These are phyloP conservation scores for Aquanectria penicillioides DNA, from an alignment of 2,329 filamentous ascomycete genomes.

Conservation along the genomic window DNA sequence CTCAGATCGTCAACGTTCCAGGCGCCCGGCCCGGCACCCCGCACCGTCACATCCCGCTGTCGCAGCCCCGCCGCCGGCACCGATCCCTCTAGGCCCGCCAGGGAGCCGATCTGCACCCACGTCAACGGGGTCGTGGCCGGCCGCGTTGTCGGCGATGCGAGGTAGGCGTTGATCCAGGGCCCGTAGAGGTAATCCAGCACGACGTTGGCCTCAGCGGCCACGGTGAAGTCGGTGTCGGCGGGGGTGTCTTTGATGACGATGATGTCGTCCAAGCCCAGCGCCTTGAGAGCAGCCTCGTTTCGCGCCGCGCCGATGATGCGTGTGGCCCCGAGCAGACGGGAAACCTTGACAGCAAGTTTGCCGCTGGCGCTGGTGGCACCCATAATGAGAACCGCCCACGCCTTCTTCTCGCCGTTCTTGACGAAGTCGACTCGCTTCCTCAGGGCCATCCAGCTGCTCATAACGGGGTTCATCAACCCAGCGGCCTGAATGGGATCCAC, in stretches of 20 bases:
- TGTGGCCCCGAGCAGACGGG: slow-evolving; percentile 58
- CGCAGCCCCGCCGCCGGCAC: slow-evolving; percentile 57
- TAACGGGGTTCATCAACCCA: slow-evolving; percentile 63
- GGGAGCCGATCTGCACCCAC: slow-evolving; percentile 62
- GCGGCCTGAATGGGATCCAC: slow-evolving; percentile 62
- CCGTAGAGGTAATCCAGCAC: slow-evolving; percentile 69
- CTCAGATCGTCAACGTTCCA: slow-evolving; percentile 48
- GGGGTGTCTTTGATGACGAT: slow-evolving; percentile 55
- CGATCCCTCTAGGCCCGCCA: slow-evolving; percentile 51
- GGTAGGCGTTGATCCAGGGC: slow-evolving; percentile 50
- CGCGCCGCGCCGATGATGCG: slow-evolving; percentile 62
- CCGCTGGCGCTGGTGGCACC: slow-evolving; percentile 65
- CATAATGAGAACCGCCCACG: slow-evolving; percentile 61
- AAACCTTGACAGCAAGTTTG: slow-evolving; percentile 58
- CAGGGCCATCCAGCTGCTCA: slow-evolving; percentile 68
- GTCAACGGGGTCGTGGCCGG: slow-evolving; percentile 54
- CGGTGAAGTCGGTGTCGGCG: slow-evolving; percentile 57
- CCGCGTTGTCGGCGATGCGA: slow-evolving; percentile 51
- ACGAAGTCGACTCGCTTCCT: slow-evolving; percentile 52
- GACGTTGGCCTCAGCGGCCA: slow-evolving; percentile 59
- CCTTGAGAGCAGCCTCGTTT: slow-evolving; percentile 53
- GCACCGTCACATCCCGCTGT: slow-evolving; percentile 58
- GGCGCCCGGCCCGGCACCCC: slow-evolving; percentile 57
- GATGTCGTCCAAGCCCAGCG: slow-evolving; percentile 55
- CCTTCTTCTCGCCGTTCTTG: slow-evolving; percentile 36